Conservation (phyloP, 2,329 filamentous ascomycete species). For the Coniella vitis region DNA sequence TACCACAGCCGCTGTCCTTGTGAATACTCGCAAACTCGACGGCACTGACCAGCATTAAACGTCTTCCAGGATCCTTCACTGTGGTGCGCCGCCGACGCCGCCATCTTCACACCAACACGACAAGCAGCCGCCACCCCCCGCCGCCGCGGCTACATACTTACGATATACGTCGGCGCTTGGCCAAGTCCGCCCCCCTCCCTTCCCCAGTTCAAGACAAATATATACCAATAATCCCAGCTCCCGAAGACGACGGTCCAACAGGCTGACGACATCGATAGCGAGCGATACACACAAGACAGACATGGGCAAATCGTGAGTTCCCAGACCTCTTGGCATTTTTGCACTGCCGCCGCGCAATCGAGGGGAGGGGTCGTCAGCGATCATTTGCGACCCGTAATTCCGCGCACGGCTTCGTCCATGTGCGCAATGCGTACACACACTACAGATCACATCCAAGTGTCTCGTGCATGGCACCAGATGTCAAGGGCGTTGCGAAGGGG, state of each 20-base stretch:
- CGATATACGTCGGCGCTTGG: not conserved
- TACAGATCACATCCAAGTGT: not conserved
- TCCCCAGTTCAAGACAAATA: not conserved
- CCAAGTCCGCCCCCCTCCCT: not conserved
- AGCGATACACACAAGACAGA: constrained; percentile 1
- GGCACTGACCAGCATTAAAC: too few species aligned
- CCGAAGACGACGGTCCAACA: not conserved
- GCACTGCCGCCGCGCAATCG: not conserved
- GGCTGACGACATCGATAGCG: constrained; percentile 11
- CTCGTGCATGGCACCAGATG: not conserved
- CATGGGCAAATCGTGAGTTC: constrained; percentile 51
- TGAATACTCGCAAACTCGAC: too few species aligned
- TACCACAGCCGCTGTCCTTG: too few species aligned
- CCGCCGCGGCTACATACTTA: not conserved
- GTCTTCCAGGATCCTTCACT: too few species aligned
- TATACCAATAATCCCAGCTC: not conserved
- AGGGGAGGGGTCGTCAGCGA: not conserved
- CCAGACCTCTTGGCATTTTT: constrained; percentile 2
- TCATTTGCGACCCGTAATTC: constrained; percentile 4
- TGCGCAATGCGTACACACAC: too few species aligned
- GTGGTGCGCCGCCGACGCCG: not conserved
- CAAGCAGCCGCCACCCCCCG: not conserved
- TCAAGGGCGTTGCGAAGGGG: not conserved
- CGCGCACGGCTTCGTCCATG: too few species aligned
- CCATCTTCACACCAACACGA: not conserved